Evolutionary conservation across 2,329 filamentous ascomycete species (phyloP).

Genomic region (Epichloe gansuensis): DNA sequence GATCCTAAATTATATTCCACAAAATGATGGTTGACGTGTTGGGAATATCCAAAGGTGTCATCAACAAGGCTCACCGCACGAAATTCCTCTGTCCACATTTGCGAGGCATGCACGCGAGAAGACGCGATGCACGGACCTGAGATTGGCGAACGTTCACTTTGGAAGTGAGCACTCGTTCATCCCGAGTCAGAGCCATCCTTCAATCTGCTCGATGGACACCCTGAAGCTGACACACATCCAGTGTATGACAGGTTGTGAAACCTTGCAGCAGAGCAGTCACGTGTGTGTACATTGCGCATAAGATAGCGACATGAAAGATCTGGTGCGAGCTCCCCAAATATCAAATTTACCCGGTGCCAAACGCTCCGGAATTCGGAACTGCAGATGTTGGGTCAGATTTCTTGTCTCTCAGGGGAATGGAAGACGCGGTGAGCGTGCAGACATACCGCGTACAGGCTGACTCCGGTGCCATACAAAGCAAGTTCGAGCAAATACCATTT

Average conservation of each 20-base stretch:
- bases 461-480: conserved; percentile 34
- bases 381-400: conserved; percentile 1
- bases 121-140: too few relatives aligned
- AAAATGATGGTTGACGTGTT: too few relatives aligned
- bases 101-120: too few relatives aligned
- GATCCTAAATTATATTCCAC: too few relatives aligned
- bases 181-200: neutral
- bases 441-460: conserved; percentile 63
- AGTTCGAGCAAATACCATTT: conserved; percentile 11
- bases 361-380: conserved; percentile 67
- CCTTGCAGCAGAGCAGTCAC: conserved; percentile 9
- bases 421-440: conserved; percentile 5
- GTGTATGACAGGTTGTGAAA: conserved; percentile 10
- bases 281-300: conserved; percentile 11
- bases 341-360: conserved; percentile 66
- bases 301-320: conserved; percentile 60
- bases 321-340: conserved; percentile 83
- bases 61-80: too few relatives aligned
- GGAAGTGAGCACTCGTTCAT: neutral
- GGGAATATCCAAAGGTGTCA: too few relatives aligned
- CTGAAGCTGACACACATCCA: conserved; percentile 9
- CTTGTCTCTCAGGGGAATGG: neutral
- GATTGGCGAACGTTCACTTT: too few relatives aligned
- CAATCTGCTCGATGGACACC: conserved; percentile 1
- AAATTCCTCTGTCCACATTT: too few relatives aligned